These are phyloP conservation scores for Kwoniella sp. DNA, from an alignment of 768 basidiomycete species.

Conservation along the genomic window DNA sequence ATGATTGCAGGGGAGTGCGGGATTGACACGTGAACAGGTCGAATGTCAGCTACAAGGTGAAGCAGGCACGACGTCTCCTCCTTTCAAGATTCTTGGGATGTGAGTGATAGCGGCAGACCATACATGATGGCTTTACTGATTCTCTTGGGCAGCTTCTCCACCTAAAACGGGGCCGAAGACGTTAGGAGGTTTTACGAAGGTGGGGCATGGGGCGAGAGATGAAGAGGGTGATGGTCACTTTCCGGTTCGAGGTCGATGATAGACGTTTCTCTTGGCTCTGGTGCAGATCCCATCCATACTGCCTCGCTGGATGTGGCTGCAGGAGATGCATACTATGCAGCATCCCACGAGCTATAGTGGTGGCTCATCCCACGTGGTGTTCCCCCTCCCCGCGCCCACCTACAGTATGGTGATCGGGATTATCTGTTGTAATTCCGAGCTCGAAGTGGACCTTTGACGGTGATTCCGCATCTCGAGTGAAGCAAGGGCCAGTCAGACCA, in stretches of 20 bases:
- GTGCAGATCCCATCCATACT: too few species aligned
- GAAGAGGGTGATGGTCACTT: too few species aligned
- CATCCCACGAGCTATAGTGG: too few species aligned
- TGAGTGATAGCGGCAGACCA: constrained; percentile 55
- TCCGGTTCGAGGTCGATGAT: too few species aligned
- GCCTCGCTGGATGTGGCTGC: too few species aligned
- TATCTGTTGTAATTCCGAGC: constrained; percentile 1
- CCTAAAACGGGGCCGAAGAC: too few species aligned
- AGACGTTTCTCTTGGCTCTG: too few species aligned
- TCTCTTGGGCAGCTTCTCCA: constrained; percentile 3
- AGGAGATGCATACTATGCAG: too few species aligned
- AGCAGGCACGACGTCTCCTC: constrained; percentile 70
- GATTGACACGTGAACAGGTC: constrained; percentile 53
- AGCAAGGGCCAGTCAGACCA: not conserved
- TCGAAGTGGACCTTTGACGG: not conserved
- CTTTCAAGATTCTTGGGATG: constrained; percentile 87
- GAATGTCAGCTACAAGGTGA: constrained; percentile 85
- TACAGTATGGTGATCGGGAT: not conserved
- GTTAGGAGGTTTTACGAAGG: too few species aligned
- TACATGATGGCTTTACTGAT: not conserved
- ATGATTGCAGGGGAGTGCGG: not conserved
- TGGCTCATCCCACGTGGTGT: too few species aligned
- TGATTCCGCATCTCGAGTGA: not conserved
- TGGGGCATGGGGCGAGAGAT: too few species aligned
- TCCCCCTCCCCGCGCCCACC: too few species aligned